Base-by-base conservation (phyloP, 768 basidiomycete species). In the Phylloporus arenicola region DNA sequence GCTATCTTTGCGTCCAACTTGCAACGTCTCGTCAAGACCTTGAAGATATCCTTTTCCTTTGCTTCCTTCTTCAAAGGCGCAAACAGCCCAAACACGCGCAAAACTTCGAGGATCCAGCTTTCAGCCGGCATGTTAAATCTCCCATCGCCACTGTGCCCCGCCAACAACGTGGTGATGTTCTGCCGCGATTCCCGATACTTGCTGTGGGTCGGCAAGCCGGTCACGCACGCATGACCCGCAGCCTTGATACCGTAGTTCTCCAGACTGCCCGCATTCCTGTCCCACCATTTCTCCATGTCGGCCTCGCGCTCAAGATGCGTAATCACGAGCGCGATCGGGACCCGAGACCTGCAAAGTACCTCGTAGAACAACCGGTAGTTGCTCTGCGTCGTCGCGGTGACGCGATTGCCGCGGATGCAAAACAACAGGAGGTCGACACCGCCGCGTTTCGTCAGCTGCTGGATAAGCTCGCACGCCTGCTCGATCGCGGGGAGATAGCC, bases 281-380 rank as follows among this genome's bases (percentile, higher is more conserved):
- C 44, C 70, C 71, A 70, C 69, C 71, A 70, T 6, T 43, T 25
- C 27, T 70, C 70, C 69, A 72, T 70, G 12, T 43, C 13, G 5
- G 38, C 7, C 38, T 71, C 70, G 29, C 65, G 57, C 48, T 74
- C 40, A 5, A 77, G 65, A 22, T 75, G 70, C 3, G 73, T 76
- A 38, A 77, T 53, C 24, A 68, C 57, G 17, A 69, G 38, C 6
- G 57, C 61, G 52, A 67, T 59, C 31, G 66, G 66, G 12, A 65
- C 75, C 20, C 55, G 6, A 16, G 60, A 52, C 41, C 54, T 62
- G 51, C 76, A 76, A 12, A 76, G 68, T 10, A 75, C 67, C 38
- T 76, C 68, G n/a, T 63, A 63, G 57, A 75, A 74, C 27, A 75
- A 34, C 45, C 61, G 58, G 56, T 73, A 76, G 59, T 75, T 77